phyloP scores from a whole-genome alignment of 2,329 filamentous ascomycete species.

The Ophiostoma novo-ulmi region DNA sequence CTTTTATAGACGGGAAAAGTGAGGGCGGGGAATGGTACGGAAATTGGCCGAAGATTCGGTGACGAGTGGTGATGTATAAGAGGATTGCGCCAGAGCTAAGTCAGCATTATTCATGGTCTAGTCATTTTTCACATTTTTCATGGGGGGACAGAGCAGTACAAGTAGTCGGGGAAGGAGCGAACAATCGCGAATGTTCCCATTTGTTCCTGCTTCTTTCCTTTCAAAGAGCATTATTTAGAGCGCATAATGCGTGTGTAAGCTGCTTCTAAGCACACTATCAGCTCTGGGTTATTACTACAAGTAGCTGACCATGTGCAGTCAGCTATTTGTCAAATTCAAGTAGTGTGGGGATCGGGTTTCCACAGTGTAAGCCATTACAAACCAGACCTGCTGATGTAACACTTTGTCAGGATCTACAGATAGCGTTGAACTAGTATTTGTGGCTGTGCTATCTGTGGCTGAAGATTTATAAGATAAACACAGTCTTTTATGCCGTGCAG shows the following conservation, averaged over 20 bases:
- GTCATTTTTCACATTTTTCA: no score
- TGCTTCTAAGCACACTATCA: neutral
- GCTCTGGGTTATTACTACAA: neutral
- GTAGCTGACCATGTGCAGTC: neutral
- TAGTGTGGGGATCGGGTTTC: neutral
- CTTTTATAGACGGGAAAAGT: constrained; percentile 23
- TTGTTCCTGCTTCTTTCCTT: neutral
- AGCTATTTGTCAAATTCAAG: neutral
- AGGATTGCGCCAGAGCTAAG: constrained; percentile 6
- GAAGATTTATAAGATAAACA: neutral
- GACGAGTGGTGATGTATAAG: neutral
- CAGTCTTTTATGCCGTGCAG: neutral
- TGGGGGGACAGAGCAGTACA: constrained; percentile 8
- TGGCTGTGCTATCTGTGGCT: neutral
- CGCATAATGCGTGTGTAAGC: neutral
- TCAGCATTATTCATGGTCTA: neutral
- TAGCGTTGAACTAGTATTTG: neutral
- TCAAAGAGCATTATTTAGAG: neutral
- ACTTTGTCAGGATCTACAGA: constrained; percentile 21
- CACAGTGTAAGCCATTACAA: constrained; percentile 27
- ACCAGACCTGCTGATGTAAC: constrained; percentile 24
- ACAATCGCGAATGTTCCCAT: constrained; percentile 20
- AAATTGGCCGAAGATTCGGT: neutral
- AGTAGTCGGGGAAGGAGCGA: constrained; percentile 16
- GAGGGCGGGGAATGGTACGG: constrained; percentile 6